These are phyloP conservation scores for Aspergillus transmontanensis DNA, from an alignment of 2,329 filamentous ascomycete genomes.

Conservation along the genomic window DNA sequence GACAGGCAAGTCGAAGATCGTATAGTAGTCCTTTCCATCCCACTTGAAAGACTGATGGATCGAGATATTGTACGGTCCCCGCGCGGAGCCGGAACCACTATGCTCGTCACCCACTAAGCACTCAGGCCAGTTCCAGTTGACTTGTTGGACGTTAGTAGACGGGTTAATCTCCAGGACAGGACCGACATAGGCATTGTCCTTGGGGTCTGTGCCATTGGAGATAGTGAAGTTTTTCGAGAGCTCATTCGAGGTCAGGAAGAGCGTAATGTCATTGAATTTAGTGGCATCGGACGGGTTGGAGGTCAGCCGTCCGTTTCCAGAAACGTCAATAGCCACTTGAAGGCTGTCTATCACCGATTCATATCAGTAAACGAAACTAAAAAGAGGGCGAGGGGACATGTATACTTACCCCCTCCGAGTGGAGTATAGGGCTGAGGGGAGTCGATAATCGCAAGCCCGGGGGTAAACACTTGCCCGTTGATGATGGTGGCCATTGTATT, in stretches of 20 bases:
- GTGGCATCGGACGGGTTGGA: conserved; percentile 61
- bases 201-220: conserved; percentile 59
- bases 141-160: conserved; percentile 71
- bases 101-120: conserved; percentile 66
- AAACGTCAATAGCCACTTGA: conserved; percentile 68
- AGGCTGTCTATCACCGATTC: conserved; percentile 44
- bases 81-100: conserved; percentile 49
- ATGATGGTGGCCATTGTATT: conserved; percentile 60
- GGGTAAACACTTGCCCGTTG: conserved; percentile 70
- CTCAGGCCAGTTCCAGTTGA: conserved; percentile 72
- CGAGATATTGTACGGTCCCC: conserved; percentile 70
- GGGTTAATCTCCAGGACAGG: conserved; percentile 66
- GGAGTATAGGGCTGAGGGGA: conserved; percentile 67
- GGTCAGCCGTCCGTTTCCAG: conserved; percentile 65
- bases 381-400: not conserved
- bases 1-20: conserved; percentile 71
- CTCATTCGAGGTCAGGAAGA: conserved; percentile 68
- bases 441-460: conserved; percentile 68
- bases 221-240: conserved; percentile 69
- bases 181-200: conserved; percentile 54
- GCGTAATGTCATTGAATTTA: conserved; percentile 64
- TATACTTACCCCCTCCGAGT: conserved; percentile 60
- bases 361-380: not conserved
- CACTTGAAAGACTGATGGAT: conserved; percentile 71
- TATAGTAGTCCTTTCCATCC: conserved; percentile 66